Evolutionary conservation across 2,329 filamentous ascomycete species (phyloP).

Genomic region (Talaromyces sp.): DNA sequence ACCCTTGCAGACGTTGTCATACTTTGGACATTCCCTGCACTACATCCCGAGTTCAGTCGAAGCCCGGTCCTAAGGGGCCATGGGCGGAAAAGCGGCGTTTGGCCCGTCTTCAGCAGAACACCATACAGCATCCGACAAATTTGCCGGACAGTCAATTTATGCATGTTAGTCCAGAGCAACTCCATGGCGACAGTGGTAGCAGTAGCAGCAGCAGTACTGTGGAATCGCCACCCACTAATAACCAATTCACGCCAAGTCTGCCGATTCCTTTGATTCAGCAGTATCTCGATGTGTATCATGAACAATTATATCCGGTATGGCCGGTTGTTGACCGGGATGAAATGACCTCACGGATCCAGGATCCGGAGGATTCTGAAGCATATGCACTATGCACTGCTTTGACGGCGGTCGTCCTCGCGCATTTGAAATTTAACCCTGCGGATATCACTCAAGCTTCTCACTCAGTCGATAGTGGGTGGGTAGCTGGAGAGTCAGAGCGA

Average conservation of each 20-base stretch:
- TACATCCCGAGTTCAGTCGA: conserved; percentile 16
- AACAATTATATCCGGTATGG: conserved; percentile 16
- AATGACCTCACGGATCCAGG: conserved; percentile 15
- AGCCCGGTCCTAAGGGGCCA: conserved; percentile 18
- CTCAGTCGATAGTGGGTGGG: conserved; percentile 6
- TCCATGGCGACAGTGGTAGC: not conserved
- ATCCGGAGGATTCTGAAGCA: conserved; percentile 15
- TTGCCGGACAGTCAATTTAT: conserved; percentile 5
- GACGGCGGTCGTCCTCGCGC: conserved; percentile 14
- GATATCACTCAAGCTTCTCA: conserved; percentile 3
- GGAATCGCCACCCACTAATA: not conserved
- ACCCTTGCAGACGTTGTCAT: conserved; percentile 15
- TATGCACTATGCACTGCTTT: conserved; percentile 17
- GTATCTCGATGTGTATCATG: conserved; percentile 16
- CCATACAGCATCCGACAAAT: conserved; percentile 9
- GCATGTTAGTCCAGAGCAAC: not conserved
- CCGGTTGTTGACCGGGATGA: conserved; percentile 18
- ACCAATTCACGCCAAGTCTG: conserved; percentile 4
- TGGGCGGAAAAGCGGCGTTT: conserved; percentile 17
- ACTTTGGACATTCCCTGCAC: conserved; percentile 17
- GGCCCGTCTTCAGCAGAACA: conserved; percentile 14
- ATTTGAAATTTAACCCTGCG: conserved; percentile 14
- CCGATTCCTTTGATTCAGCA: conserved; percentile 15
- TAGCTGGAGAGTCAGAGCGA: conserved; percentile 16
- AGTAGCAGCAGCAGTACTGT: conserved; percentile 5